Percentiles rank a stretch among this genome's conserved stretches.
Evolutionary conservation across 2,329 filamentous ascomycete genomes (phyloP).

Genomic region (Penicillium sp.): DNA sequence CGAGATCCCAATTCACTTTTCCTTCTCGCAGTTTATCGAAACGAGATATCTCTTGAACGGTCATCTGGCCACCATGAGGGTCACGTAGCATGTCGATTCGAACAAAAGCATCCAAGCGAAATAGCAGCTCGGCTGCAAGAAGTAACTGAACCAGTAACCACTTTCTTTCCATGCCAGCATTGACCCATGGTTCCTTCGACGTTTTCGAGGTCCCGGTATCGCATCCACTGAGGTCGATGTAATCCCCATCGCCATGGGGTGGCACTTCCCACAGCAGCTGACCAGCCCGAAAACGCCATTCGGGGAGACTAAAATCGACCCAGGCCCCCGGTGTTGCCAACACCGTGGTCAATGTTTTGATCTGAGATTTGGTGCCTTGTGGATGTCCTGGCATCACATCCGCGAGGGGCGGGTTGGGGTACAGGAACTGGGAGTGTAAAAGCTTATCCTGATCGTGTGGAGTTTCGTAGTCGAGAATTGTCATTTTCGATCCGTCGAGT

Average conservation of each 20-base stretch:
- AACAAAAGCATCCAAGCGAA: slow-evolving; percentile 57
- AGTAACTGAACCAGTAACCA: slow-evolving; percentile 60
- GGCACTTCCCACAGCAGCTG: slow-evolving; percentile 50
- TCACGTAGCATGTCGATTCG: slow-evolving; percentile 46
- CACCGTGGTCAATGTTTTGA: slow-evolving; percentile 49
- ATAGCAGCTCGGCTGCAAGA: slow-evolving; percentile 58
- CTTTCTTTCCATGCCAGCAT: slow-evolving; percentile 50
- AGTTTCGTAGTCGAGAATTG: slow-evolving; percentile 41
- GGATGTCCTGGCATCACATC: slow-evolving; percentile 29
- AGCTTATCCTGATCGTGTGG: slow-evolving; percentile 37
- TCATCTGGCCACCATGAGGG: slow-evolving; percentile 46
- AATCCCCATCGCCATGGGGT: slow-evolving; percentile 42
- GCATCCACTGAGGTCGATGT: slow-evolving; percentile 19
- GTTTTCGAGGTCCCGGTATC: slow-evolving; percentile 7
- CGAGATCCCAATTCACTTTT: slow-evolving; percentile 62
- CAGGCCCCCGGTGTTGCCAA: slow-evolving; percentile 50
- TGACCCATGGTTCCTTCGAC: slow-evolving; percentile 27
- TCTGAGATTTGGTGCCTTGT: slow-evolving; percentile 49
- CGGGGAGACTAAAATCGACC: slow-evolving; percentile 52
- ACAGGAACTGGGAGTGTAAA: slow-evolving; percentile 45
- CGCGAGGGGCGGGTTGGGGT: slow-evolving; percentile 37
- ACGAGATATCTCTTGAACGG: slow-evolving; percentile 47
- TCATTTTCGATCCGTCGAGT: slow-evolving; percentile 33
- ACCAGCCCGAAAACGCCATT: slow-evolving; percentile 52
- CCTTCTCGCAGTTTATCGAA: slow-evolving; percentile 53